These are phyloP conservation scores for Funneliformis mosseae DNA, from an alignment of 192 early-diverging fungal species.

Conservation along the genomic window DNA sequence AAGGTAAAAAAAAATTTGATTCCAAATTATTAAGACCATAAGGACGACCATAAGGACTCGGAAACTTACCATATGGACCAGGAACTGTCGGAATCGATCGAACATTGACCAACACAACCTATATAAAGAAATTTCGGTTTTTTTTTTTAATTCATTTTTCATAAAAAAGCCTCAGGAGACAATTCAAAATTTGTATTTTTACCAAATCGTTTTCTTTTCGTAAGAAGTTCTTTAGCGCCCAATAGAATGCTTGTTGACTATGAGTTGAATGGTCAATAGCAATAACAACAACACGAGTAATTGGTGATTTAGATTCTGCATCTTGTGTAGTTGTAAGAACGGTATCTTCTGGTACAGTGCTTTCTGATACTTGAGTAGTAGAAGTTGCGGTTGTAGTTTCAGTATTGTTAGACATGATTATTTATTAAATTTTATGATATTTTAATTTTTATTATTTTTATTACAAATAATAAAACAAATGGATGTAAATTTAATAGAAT, in stretches of 20 bases:
- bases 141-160: neutral
- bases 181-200: neutral
- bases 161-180: neutral
- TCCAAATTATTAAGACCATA: too few species aligned
- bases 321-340: neutral
- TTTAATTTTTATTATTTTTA: too few species aligned
- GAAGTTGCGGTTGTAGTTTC: too few species aligned
- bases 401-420: neutral
- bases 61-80: conserved; percentile 38
- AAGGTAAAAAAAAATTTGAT: neutral
- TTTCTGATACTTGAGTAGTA: neutral
- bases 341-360: neutral
- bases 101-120: conserved; percentile 46
- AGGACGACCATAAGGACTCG: conserved; percentile 29
- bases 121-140: neutral
- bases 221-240: conserved; percentile 44
- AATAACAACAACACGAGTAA: conserved; percentile 37
- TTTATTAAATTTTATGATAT: too few species aligned
- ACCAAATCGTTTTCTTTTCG: conserved; percentile 39
- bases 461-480: too few species aligned
- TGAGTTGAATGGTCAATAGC: conserved; percentile 38
- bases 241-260: conserved; percentile 42
- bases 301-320: conserved; percentile 16
- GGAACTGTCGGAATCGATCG: conserved; percentile 41
- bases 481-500: too few species aligned